Evolutionary conservation across 768 basidiomycete species (phyloP).

Genomic region (Kwoniella newhampshirensis): DNA sequence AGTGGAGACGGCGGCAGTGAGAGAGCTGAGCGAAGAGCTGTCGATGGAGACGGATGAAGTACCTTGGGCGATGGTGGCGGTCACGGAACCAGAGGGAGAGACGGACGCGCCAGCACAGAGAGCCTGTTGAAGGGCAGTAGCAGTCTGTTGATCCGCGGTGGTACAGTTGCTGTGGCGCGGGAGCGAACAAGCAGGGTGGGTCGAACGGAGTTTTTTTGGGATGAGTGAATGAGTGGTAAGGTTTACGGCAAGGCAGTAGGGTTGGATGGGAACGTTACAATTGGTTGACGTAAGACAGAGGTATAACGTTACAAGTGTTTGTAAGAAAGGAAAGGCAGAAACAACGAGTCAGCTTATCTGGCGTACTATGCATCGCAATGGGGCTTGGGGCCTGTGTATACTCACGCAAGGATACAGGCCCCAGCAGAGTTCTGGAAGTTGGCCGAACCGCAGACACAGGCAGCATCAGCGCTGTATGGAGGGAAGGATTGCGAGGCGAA

Average conservation of each 20-base stretch:
- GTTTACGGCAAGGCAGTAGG: too few species aligned
- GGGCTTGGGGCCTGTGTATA: neutral
- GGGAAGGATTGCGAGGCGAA: too few species aligned
- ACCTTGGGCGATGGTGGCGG: slow-evolving; percentile 28
- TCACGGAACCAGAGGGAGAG: slow-evolving; percentile 34
- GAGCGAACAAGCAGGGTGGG: too few species aligned
- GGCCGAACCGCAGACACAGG: slow-evolving; percentile 45
- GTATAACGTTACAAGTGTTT: too few species aligned
- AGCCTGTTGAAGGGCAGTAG: slow-evolving; percentile 37
- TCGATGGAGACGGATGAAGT: slow-evolving; percentile 19
- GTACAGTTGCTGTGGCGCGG: slow-evolving; percentile 43
- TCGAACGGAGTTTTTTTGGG: too few species aligned
- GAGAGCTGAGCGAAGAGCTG: slow-evolving; percentile 17
- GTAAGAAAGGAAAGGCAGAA: too few species aligned
- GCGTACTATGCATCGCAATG: too few species aligned
- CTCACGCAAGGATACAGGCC: slow-evolving; percentile 40
- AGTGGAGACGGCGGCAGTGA: slow-evolving; percentile 4
- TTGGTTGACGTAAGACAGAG: too few species aligned
- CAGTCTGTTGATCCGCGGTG: slow-evolving; percentile 37
- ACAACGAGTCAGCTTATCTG: neutral
- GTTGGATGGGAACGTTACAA: too few species aligned
- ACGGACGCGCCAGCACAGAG: slow-evolving; percentile 30
- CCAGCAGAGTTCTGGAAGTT: slow-evolving; percentile 41
- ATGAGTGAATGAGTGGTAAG: too few species aligned
- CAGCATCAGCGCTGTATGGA: slow-evolving; percentile 36